Evolutionary conservation across 192 early-diverging fungal genomes (phyloP).

Genomic region (Lobosporangium transversale): DNA sequence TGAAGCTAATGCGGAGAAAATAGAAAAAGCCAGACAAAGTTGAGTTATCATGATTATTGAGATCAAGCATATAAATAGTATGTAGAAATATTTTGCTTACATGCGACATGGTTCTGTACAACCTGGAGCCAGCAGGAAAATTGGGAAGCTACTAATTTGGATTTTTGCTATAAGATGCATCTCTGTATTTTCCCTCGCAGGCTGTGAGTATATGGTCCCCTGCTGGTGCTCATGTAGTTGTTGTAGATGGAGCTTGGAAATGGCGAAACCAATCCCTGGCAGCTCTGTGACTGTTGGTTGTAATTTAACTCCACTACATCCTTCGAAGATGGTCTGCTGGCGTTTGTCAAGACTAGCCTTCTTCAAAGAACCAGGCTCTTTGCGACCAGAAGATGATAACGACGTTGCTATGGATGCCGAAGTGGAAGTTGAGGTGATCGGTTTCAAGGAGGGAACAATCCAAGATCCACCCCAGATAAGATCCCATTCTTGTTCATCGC

Average conservation of each 20-base stretch:
- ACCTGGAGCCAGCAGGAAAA: slow-evolving; percentile 15
- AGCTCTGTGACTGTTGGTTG: slow-evolving; percentile 27
- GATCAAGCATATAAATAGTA: not conserved
- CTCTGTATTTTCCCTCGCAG: slow-evolving; percentile 26
- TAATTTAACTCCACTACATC: slow-evolving; percentile 20
- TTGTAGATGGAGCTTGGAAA: not conserved
- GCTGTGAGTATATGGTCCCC: not conserved
- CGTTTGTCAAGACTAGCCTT: slow-evolving; percentile 13
- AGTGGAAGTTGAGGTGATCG: not conserved
- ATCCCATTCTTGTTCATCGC: slow-evolving; percentile 15
- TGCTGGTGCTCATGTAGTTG: not conserved
- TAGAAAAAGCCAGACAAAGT: not conserved
- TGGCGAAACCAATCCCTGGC: slow-evolving; percentile 17
- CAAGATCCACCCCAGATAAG: slow-evolving; percentile 37
- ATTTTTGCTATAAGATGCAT: slow-evolving; percentile 42
- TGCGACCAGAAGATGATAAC: not conserved
- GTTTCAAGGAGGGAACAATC: slow-evolving; percentile 27
- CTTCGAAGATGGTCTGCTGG: slow-evolving; percentile 20
- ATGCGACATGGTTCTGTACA: slow-evolving; percentile 31
- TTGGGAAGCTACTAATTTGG: slow-evolving; percentile 20
- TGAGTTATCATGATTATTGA: not conserved
- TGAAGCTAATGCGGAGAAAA: slow-evolving; percentile 6
- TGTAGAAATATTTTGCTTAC: slow-evolving; percentile 5
- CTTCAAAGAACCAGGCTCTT: slow-evolving; percentile 4
- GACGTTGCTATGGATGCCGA: not conserved